A percentile compares a stretch with the other conserved stretches of the same genome.
Conservation (phyloP, 441 rosid species). For the Adansonia grandidieri region DNA sequence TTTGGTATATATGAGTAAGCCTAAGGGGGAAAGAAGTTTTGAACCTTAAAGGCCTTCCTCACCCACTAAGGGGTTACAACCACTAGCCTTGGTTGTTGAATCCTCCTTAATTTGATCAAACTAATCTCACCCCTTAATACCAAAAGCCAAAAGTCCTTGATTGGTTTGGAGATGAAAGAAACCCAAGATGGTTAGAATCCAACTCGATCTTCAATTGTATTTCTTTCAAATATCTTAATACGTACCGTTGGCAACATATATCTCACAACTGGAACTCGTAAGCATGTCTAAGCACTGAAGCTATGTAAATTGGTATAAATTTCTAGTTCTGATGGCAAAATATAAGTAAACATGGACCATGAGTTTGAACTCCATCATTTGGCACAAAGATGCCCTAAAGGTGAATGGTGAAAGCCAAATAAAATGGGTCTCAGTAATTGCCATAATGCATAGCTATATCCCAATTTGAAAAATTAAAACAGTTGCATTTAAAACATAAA, state of each 20-base stretch:
- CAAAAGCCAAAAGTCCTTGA: constrained; percentile 2
- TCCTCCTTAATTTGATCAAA: constrained; percentile 13
- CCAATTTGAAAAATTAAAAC: neutral
- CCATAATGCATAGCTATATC: neutral
- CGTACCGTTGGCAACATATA: neutral
- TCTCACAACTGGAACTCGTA: constrained; percentile 3
- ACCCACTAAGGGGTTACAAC: neutral
- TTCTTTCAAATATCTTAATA: constrained; percentile 15
- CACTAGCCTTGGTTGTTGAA: neutral
- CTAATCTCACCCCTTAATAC: constrained; percentile 8
- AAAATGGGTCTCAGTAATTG: neutral
- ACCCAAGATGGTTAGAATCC: no score
- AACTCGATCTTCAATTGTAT: constrained; percentile 8
- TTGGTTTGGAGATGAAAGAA: no score
- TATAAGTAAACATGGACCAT: constrained; percentile 2
- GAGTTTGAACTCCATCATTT: neutral
- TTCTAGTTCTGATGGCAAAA: constrained; percentile 1
- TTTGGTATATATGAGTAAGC: neutral
- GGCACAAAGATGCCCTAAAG: neutral
- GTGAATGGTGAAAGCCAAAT: neutral
- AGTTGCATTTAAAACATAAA: neutral
- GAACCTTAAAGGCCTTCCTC: constrained; percentile 8
- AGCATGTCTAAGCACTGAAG: neutral
- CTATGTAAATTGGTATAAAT: neutral
- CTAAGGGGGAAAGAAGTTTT: neutral